Base-by-base conservation (phyloP, 371 early-diverging fungal species). In the Mucor racemosus region DNA sequence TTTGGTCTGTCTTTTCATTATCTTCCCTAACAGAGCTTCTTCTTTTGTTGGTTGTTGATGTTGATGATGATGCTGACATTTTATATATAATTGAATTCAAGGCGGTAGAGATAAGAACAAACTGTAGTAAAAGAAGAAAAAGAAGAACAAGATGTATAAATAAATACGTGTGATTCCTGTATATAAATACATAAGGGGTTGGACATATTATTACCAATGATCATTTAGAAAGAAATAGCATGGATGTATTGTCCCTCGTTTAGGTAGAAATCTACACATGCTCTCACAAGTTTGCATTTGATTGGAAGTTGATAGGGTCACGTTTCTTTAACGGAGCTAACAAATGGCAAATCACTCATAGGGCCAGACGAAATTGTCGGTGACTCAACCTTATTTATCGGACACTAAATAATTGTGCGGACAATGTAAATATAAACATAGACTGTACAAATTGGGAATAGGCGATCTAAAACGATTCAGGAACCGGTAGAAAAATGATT, bases 231-330 rank as follows among this genome's bases (percentile, higher is more conserved):
- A 44, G 55, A 31, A 21, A 46, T 40, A 48, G 44, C 60, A 69
- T 69, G 69, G 53, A 48, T 46, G 6, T 34, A 17, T 57, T 38
- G n/a, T 62, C 38, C 17, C 53, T 44, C 69, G 62, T 66, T 58
- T 70, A 41, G 57, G 58, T 38, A 39, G 62, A 44, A 31, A 53
- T 53, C 53, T 53, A 53, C 58, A 61, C 40, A 66, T 66, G 54
- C n/a, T 44, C 54, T 53, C 46, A 17, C 71, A 70, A 62, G 62
- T 62, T 58, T 62, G 5, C 34, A 34, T 58, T 53, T 70, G 59
- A 70, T 70, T 70, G 71, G 71, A 14, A 14, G 39, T 11, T 38
- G 11, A 26, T 5, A 17, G 1, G 56, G 66, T 70, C 71, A 70
- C 66, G 71, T 70, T 70, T 42, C 33, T 21, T 21, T 50, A 50